Base-by-base conservation (phyloP, 495 filamentous ascomycete species). In the Penicillium alfredii region DNA sequence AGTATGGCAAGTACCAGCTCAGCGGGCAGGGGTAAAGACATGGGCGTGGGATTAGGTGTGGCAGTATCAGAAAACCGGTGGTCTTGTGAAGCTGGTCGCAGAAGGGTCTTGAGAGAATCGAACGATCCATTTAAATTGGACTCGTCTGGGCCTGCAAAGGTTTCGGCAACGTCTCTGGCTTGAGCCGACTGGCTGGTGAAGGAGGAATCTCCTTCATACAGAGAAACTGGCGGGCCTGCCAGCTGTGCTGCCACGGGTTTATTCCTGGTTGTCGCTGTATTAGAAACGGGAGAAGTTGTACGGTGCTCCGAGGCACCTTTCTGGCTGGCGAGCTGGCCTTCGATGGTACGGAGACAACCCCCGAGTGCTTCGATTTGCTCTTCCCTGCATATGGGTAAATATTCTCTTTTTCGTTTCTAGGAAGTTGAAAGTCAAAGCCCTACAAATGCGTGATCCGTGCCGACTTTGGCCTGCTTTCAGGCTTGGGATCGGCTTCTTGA, bases 161-260 rank as follows among this genome's bases (percentile, higher is more conserved):
- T 33, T 22, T 40, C 30, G 9, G 38, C 43, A 22, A 26, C 28
- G 13, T 46, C 36, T 24, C 32, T 40, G 0, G 43, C 43, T 12
- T 31, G 26, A 11, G 34, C 33, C 4, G 43, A 46, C 25, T 46
- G 43, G 10, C 17, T 41, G 1, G 36, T 30, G 12, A 46, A 46
- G 13, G 43, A 46, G 11, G 43, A 41, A 9, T 40, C 38, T 3
- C 43, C 43, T 40, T 46, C 43, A 15, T 32, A 40, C 4, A 35
- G 8, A 13, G 25, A 17, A 11, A 25, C 18, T 13, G 15, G 13
- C n/a, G n/a, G n/a, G n/a, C n/a, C n/a, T n/a, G n/a, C n/a, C n/a
- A n/a, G n/a, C n/a, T n/a, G n/a, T n/a, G n/a, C n/a, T n/a, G n/a
- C n/a, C n/a, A n/a, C n/a, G n/a, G n/a, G n/a, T n/a, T n/a, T n/a